Conservation (phyloP, 2,329 filamentous ascomycete genomes). For the Didymella pomorum region DNA sequence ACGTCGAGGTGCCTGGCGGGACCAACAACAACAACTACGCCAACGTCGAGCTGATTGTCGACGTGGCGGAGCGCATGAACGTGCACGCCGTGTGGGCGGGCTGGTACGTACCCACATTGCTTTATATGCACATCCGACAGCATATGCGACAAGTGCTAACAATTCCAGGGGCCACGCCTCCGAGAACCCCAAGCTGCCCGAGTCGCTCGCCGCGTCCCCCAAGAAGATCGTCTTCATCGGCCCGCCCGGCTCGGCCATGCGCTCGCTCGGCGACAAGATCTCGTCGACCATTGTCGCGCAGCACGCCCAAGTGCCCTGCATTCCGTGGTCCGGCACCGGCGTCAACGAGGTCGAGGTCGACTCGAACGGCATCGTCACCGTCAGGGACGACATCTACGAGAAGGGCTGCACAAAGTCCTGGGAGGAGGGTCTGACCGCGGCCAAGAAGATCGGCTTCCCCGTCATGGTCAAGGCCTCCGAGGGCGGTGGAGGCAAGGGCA, state of each 20-base stretch:
- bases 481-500: conserved; percentile 98
- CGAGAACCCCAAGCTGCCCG: conserved; percentile 96
- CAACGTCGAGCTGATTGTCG: conserved; percentile 98
- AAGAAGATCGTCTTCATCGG: conserved; percentile 99
- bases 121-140: no score
- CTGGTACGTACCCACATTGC: conserved; percentile 71
- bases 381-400: conserved; percentile 82
- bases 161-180: conserved; percentile 79
- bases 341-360: conserved; percentile 84
- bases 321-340: conserved; percentile 98
- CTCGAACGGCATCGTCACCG: conserved; percentile 86
- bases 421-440: conserved; percentile 87
- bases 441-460: conserved; percentile 92
- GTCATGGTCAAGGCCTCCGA: conserved; percentile 99
- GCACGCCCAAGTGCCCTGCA: conserved; percentile 94
- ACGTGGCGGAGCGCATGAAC: conserved; percentile 97
- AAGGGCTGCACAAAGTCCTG: conserved; percentile 91
- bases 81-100: conserved; percentile 99
- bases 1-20: conserved; percentile 97
- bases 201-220: conserved; percentile 92
- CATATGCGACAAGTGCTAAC: neutral
- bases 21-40: conserved; percentile 99
- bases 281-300: conserved; percentile 99
- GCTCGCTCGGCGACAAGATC: conserved; percentile 98
- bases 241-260: conserved; percentile 96